phyloP scores from a whole-genome alignment of 1,139 yeast genomes.

The Suhomyces terraborum region DNA sequence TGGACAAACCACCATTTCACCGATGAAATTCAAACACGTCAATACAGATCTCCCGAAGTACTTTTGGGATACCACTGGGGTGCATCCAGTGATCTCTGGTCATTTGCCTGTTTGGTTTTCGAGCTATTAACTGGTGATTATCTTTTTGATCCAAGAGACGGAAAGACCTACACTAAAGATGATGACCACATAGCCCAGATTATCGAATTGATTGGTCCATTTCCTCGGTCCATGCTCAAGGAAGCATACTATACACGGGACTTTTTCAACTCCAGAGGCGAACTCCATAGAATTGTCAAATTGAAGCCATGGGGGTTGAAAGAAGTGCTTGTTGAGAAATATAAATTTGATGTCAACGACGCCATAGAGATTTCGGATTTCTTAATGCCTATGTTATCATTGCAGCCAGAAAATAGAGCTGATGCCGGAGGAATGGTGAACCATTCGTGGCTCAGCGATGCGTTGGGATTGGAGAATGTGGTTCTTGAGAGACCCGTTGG shows the following conservation, averaged over 20 bases:
- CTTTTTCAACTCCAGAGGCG: constrained; percentile 39
- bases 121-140: constrained; percentile 53
- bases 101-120: constrained; percentile 49
- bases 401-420: constrained; percentile 70
- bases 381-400: constrained; percentile 67
- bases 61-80: constrained; percentile 54
- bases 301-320: constrained; percentile 53
- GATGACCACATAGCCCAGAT: constrained; percentile 55
- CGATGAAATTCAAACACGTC: constrained; percentile 54
- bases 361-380: constrained; percentile 49
- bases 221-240: constrained; percentile 46
- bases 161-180: constrained; percentile 48
- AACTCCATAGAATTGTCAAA: constrained; percentile 32
- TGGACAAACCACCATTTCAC: constrained; percentile 54
- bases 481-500: constrained; percentile 50
- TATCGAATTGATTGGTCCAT: constrained; percentile 47
- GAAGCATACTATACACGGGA: constrained; percentile 47
- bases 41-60: constrained; percentile 51
- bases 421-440: constrained; percentile 44
- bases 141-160: constrained; percentile 50
- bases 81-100: constrained; percentile 52
- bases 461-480: constrained; percentile 26
- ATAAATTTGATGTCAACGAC: constrained; percentile 35
- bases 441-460: constrained; percentile 45
- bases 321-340: constrained; percentile 49